Evolutionary conservation across 2,329 filamentous ascomycete species (phyloP), one percentile per base, ranked within the genome.

Genomic region (Trichoderma hamatum): DNA sequence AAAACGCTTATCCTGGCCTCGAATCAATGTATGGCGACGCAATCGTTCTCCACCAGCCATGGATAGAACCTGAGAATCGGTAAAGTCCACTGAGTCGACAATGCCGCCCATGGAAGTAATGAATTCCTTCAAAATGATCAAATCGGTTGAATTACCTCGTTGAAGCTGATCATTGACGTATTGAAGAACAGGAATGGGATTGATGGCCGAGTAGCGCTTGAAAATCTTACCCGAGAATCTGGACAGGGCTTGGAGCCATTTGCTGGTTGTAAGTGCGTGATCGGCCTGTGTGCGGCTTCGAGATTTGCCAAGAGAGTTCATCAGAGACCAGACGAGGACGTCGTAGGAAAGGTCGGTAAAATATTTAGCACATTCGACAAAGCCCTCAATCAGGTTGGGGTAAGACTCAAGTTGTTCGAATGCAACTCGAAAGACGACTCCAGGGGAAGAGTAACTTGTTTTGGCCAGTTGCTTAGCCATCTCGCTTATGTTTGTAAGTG

Each of bases 101-200:
- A 99, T 94, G 56, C 96, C 96, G 21, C 93, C 93, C 96, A 99
- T 98, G 2, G 92, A 92, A 43, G 89, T 89, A 63, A 98, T 91
- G 70, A 99, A 87, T 76, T 98, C 93, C 76, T 96, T 92, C 52
- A 99, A 83, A 70, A 99, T 92, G 72, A 97, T 93, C 39, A 99
- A 84, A 78, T 98, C 94, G 11, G 92, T 96, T 0, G 94, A 91
- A 73, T 97, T 96, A 71, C 94, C 92, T 61, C 86, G 86, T 61
- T 89, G 87, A 5, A 99, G 86, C 77, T 97, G 94, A 70, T 93
- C 86, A 58, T 93, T 91, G 72, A 98, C 92, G 77, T 97, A 98
- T 78, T 94, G 92, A 62, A 99, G 84, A 21, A 99, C 88, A 0
- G 96, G 95, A 0, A 89, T 89, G 1, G 93, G 89, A 73, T 96